Evolutionary conservation across 2,329 filamentous ascomycete genomes (phyloP).

Genomic region (Pseudogymnoascus sp.): DNA sequence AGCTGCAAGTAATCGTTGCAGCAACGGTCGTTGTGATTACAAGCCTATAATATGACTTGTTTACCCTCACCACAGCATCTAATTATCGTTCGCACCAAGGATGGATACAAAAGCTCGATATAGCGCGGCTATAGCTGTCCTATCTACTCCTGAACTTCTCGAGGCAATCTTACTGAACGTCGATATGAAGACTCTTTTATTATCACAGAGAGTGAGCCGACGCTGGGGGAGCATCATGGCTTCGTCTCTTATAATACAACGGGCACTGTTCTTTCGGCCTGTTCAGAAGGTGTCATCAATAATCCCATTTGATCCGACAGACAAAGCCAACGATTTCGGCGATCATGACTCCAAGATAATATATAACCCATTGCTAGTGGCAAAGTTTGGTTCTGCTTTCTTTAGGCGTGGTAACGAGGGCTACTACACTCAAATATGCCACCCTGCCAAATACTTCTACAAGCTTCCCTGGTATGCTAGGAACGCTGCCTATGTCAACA

Average conservation of each 20-base stretch:
- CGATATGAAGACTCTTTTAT: slow-evolving; percentile 1
- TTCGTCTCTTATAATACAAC: background rate
- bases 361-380: slow-evolving; percentile 9
- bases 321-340: background rate
- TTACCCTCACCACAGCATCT: background rate
- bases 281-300: background rate
- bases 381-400: background rate
- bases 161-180: background rate
- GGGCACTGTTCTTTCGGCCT: slow-evolving; percentile 6
- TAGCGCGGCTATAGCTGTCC: background rate
- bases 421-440: background rate
- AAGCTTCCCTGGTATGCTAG: background rate
- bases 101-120: background rate
- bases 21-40: background rate
- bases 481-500: background rate
- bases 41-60: background rate
- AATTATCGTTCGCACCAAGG: background rate
- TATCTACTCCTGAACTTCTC: background rate
- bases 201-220: background rate
- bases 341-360: background rate
- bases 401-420: background rate
- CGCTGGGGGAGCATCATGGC: slow-evolving; percentile 6
- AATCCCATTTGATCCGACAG: background rate
- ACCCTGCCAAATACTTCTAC: background rate
- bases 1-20: background rate